Conservation (phyloP, 768 basidiomycete genomes). For the Agrocybe chaxingu region DNA sequence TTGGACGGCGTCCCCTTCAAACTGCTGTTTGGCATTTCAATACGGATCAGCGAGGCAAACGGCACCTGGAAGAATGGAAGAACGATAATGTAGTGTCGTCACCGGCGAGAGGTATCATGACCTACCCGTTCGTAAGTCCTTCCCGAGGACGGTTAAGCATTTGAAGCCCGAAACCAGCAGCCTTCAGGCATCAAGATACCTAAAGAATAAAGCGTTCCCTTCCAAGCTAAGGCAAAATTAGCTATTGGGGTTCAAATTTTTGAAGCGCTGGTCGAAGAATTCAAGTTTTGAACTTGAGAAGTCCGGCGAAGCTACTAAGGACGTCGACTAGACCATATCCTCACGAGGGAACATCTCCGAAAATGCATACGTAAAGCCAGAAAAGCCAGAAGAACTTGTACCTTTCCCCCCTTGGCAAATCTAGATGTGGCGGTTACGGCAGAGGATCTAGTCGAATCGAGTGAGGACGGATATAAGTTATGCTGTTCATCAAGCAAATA, state of each 20-base stretch:
- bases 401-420: conserved; percentile 8
- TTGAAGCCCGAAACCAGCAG: conserved; percentile 3
- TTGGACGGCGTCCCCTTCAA: too few species aligned
- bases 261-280: too few species aligned
- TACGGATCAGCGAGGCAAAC: too few species aligned
- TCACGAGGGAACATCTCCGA: conserved; percentile 9
- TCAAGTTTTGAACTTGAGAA: too few species aligned
- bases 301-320: too few species aligned
- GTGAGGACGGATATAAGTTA: conserved; percentile 16
- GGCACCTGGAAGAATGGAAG: too few species aligned
- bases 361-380: conserved; percentile 3
- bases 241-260: too few species aligned
- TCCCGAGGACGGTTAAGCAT: conserved; percentile 4
- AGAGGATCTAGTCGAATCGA: conserved; percentile 10
- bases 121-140: not conserved
- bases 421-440: conserved; percentile 16
- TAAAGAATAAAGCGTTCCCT: not conserved
- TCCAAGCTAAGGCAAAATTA: not conserved
- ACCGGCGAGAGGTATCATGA: not conserved
- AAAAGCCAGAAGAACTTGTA: conserved; percentile 4
- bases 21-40: too few species aligned
- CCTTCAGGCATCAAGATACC: not conserved
- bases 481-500: conserved; percentile 10
- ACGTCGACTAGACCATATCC: too few species aligned
- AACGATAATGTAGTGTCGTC: too few species aligned